Evolutionary conservation across 495 filamentous ascomycete species (phyloP), one percentile per base, ranked within the genome.

Genomic region (Aspergillus ostianus): DNA sequence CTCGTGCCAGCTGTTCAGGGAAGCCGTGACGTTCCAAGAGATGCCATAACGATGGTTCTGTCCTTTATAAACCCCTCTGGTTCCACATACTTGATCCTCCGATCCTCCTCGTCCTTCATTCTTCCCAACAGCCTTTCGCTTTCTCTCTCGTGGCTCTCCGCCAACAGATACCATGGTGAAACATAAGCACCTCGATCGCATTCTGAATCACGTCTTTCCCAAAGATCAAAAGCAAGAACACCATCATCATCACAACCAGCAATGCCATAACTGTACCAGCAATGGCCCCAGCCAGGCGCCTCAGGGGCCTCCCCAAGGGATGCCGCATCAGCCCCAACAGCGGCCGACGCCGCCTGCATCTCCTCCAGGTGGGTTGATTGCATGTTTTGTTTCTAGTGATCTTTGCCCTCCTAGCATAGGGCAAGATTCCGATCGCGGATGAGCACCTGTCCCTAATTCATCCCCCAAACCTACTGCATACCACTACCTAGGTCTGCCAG

Each of bases 151-250:
- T 64, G 56, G 52, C 52, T 47, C 30, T 46, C 47, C 27, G 23
- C 49, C 18, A 15, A 12, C 21, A 50, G 18, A 29, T 46, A 55
- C 49, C 46, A 64, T 3, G 32, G 65, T 68, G 66, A 58, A 56
- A 45, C 56, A 21, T 55, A 41, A 41, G 12, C 36, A 41, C 10
- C 48, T 65, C 30, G 56, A 65, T 50, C 58, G 58, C 23, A 27
- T 65, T 26, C 12, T 68, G 32, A 53, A 57, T 27, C 63, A 58
- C 49, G 44, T 68, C 53, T 65, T 53, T 53, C 58, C 60, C 21
- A 55, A 53, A 57, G 56, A 60, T 6, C 36, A 41, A 17, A 41
- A 41, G 13, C 36, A 41, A 17, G 36, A 41, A 15, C 51, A 56
- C 41, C 30, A 51, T 15, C 36, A 41, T 41, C 36, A 41, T 41